These are phyloP conservation scores for Myrica gale DNA, from an alignment of 306 rosid species.

Conservation along the genomic window DNA sequence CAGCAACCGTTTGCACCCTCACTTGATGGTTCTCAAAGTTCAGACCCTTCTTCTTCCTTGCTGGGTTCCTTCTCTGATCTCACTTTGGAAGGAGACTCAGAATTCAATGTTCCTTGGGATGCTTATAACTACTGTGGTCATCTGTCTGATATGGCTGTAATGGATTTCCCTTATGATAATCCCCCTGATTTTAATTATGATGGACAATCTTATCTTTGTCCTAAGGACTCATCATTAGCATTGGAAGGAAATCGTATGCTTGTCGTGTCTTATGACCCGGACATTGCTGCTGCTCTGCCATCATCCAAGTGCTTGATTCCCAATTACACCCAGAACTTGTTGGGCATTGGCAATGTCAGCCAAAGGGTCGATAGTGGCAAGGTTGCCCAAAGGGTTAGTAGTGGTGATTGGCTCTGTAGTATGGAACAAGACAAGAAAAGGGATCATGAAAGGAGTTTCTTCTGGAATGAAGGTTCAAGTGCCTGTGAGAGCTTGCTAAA, in stretches of 20 bases:
- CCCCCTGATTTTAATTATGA: slow-evolving; percentile 15
- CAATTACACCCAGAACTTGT: slow-evolving; percentile 21
- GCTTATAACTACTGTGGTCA: not conserved
- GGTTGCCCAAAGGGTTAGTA: too few species aligned
- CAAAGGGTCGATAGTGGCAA: not conserved
- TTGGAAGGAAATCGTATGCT: slow-evolving; percentile 26
- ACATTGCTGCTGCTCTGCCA: slow-evolving; percentile 11
- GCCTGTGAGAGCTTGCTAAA: slow-evolving; percentile 23
- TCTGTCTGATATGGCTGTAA: not conserved
- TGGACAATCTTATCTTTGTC: not conserved
- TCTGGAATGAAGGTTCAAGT: slow-evolving; percentile 27
- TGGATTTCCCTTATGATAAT: slow-evolving; percentile 13
- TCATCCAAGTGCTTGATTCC: slow-evolving; percentile 5
- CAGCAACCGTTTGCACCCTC: slow-evolving; percentile 19
- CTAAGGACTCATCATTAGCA: slow-evolving; percentile 28
- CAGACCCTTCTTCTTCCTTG: slow-evolving; percentile 42
- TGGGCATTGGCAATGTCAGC: slow-evolving; percentile 22
- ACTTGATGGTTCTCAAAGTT: slow-evolving; percentile 5
- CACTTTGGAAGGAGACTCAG: slow-evolving; percentile 25
- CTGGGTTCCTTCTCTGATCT: slow-evolving; percentile 32
- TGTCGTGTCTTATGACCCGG: slow-evolving; percentile 21
- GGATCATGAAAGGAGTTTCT: slow-evolving; percentile 22
- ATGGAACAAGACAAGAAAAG: slow-evolving; percentile 12
- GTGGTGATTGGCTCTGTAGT: slow-evolving; percentile 3
- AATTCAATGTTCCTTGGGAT: slow-evolving; percentile 9